phyloP scores from a whole-genome alignment of 352 stramenopile species.

The Globisporangium viniferum region DNA sequence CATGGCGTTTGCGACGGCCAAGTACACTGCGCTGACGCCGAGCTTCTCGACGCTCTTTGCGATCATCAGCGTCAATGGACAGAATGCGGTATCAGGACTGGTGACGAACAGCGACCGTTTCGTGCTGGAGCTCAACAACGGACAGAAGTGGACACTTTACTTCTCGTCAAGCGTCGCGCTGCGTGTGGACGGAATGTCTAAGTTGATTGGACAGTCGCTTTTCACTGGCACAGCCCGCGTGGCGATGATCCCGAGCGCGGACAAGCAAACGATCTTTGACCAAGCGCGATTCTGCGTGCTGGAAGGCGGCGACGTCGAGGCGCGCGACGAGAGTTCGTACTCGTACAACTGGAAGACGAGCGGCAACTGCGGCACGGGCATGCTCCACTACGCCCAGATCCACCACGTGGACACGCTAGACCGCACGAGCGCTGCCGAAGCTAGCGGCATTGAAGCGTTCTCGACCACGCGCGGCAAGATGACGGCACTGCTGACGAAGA shows the following conservation, averaged over 20 bases:
- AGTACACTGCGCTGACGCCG: slow-evolving; percentile 44
- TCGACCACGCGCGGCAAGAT: slow-evolving; percentile 60
- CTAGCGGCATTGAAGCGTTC: slow-evolving; percentile 27
- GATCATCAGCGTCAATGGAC: slow-evolving; percentile 52
- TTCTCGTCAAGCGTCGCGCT: slow-evolving; percentile 32
- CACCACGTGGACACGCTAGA: slow-evolving; percentile 66
- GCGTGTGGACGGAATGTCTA: slow-evolving; percentile 31
- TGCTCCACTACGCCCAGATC: slow-evolving; percentile 61
- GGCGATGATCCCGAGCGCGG: slow-evolving; percentile 31
- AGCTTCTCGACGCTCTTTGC: slow-evolving; percentile 36
- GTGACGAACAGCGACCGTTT: slow-evolving; percentile 35
- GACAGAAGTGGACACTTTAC: slow-evolving; percentile 59
- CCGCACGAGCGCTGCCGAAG: slow-evolving; percentile 30
- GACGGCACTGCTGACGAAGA: slow-evolving; percentile 47
- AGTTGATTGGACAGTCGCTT: slow-evolving; percentile 26
- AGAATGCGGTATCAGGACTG: slow-evolving; percentile 5
- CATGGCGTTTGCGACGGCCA: slow-evolving; percentile 64
- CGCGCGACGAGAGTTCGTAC: slow-evolving; percentile 42
- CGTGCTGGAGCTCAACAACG: slow-evolving; percentile 47
- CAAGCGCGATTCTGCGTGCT: slow-evolving; percentile 36
- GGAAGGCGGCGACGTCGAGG: slow-evolving; percentile 41
- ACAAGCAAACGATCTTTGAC: slow-evolving; percentile 38
- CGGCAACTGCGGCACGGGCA: slow-evolving; percentile 39
- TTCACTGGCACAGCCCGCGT: slow-evolving; percentile 35
- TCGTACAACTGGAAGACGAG: slow-evolving; percentile 57